phyloP scores from a whole-genome alignment of 2,329 filamentous ascomycete species.

The Diaporthe velutina region DNA sequence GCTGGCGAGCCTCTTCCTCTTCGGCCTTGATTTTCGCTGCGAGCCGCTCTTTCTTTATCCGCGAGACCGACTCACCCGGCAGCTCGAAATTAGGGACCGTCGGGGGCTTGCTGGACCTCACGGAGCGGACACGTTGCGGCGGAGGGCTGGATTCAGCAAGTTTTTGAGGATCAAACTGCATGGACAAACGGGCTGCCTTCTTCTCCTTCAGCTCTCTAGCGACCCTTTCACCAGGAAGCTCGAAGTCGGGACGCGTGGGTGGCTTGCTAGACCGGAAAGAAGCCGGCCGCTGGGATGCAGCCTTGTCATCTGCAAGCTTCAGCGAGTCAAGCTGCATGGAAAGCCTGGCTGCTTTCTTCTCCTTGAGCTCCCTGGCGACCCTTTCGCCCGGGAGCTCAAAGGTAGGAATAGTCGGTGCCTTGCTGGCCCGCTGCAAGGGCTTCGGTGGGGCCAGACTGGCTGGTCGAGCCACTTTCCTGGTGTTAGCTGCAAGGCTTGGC shows the following conservation, averaged over 20 bases:
- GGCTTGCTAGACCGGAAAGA: slow-evolving; percentile 53
- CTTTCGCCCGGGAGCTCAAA: slow-evolving; percentile 76
- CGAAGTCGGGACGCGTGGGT: slow-evolving; percentile 68
- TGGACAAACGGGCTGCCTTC: slow-evolving; percentile 65
- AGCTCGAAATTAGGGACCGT: slow-evolving; percentile 72
- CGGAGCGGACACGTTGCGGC: slow-evolving; percentile 55
- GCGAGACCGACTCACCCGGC: slow-evolving; percentile 71
- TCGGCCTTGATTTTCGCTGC: slow-evolving; percentile 67
- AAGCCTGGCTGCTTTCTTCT: slow-evolving; percentile 69
- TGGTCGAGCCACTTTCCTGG: slow-evolving; percentile 51
- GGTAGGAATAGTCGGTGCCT: slow-evolving; percentile 64
- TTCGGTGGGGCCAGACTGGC: slow-evolving; percentile 61
- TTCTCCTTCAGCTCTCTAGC: slow-evolving; percentile 69
- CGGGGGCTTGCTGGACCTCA: slow-evolving; percentile 64
- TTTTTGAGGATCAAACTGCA: slow-evolving; percentile 52
- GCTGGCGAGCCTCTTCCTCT: slow-evolving; percentile 71
- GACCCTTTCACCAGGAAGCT: slow-evolving; percentile 73
- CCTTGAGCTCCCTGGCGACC: slow-evolving; percentile 68
- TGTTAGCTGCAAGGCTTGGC: slow-evolving; percentile 40
- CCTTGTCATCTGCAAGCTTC: slow-evolving; percentile 41
- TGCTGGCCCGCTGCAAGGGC: slow-evolving; percentile 63
- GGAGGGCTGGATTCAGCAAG: slow-evolving; percentile 53
- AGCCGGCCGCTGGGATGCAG: not conserved
- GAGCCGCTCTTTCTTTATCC: slow-evolving; percentile 67
- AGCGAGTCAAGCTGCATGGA: slow-evolving; percentile 50